Base-by-base conservation (phyloP, 2,329 filamentous ascomycete genomes). In the Coleophoma cylindrospora region DNA sequence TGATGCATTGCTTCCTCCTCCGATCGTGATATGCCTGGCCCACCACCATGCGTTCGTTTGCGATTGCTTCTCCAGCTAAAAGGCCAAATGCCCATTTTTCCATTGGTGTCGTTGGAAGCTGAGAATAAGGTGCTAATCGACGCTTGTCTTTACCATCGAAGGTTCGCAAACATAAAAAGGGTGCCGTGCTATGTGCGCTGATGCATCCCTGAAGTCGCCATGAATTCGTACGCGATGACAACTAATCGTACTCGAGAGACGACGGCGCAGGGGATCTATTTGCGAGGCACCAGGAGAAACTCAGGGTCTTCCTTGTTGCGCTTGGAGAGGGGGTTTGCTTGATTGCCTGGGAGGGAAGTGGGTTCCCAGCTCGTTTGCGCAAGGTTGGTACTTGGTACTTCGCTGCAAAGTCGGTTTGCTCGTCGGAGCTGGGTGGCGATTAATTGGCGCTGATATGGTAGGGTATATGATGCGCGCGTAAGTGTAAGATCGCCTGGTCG, bases 61-160 rank as follows among this genome's bases (percentile, higher is more conserved):
- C 84, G 84, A 69, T 83, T 84, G 70, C 80, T 84, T 71, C 79
- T 85, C 64, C 86, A 83, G 69, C 84, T 78, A 70, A 95, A 95
- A 54, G 85, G 88, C 90, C 89, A 95, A 69, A 91, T 74, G 66
- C 85, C 82, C 88, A 92, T 92, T 45, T 57, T 66, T 58, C 61
- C 61, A 62, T 63, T 52, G 50, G 55, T 51, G 49, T 55, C 47
- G 33, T 56, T 43, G 46, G 45, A 33, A 41, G 48, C 49, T 33
- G 43, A 34, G 41, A 41, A 19, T 12, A 13, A 21, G n/a, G 21
- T 44, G 21, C 41, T 44, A 32, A 19, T 43, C 40, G 40, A 43
- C 40, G 17, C 40, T 43, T 11, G 41, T 14, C 41, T 27, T 32
- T 22, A 22, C 21, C 41, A 44, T 15, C 21, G 21, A n/a, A 15